Base-by-base conservation (phyloP, 2,329 filamentous ascomycete species). In the Parasarocladium wereldwijsianum region DNA sequence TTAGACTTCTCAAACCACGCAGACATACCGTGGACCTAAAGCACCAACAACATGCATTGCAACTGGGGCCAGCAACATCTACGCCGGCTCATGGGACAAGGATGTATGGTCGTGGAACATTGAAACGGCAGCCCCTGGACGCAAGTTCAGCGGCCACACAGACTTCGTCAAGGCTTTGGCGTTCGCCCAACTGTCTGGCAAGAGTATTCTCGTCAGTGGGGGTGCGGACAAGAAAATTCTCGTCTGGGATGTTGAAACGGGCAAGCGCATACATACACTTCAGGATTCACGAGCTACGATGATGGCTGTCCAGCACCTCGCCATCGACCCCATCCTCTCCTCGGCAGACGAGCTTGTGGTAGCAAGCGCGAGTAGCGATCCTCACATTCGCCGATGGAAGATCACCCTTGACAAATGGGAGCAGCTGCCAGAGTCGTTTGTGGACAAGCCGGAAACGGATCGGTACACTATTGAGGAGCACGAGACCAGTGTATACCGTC, bases 41-140 rank as follows among this genome's bases (percentile, higher is more conserved):
- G 78, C 83, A 4, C 90, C 90, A 2, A 62, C 93, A 8, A 87
- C 83, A 8, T 81, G 78, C 40, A 54, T 93, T 17, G 72, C 79
- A 11, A 60, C 83, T 20, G 75, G 70, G 25, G 66, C 72, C 10
- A 54, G 51, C 29, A 78, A 66, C 2, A 47, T 94, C 8, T 94
- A 84, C 51, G 84, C 84, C 15, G 87, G 86, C 19, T 90, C 77
- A 35, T 98, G 90, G 90, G 87, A 98, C 56, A 93, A 93, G 57
- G 67, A 72, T 13, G 68, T 96, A 34, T 93, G 85, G 76, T 80
- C 78, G 18, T 94, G 84, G 80, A 66, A 81, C 43, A 57, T 77
- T 18, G 57, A 64, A 12, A 70, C 70, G 4, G 62, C 60, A 24
- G 50, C 60, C 17, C 54, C 59, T 1, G 60, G 58, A n/a, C 64